Conservation (phyloP, 2,329 filamentous ascomycete genomes). For the Grosmannia huntii region DNA sequence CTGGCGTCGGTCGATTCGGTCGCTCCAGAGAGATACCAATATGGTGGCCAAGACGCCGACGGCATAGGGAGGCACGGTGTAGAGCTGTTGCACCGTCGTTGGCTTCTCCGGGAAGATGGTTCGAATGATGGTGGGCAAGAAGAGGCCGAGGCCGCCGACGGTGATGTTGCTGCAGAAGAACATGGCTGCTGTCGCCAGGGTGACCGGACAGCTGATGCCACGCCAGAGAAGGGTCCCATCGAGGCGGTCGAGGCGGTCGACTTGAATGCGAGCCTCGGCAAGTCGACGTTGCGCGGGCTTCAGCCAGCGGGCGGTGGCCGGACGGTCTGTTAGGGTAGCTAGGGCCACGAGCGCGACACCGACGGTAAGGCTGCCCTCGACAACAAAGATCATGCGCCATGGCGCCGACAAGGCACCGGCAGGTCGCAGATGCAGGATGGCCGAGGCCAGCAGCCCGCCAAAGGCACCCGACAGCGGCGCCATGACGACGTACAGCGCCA, state of each 20-base stretch:
- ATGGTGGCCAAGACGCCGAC: conserved; percentile 18
- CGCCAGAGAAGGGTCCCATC: conserved; percentile 3
- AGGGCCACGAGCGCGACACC: conserved; percentile 54
- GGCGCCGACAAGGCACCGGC: conserved; percentile 31
- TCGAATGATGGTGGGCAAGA: not conserved
- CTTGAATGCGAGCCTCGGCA: conserved; percentile 51
- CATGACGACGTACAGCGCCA: conserved; percentile 50
- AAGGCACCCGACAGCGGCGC: conserved; percentile 23
- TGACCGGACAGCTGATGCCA: conserved; percentile 23
- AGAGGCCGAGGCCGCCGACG: not conserved
- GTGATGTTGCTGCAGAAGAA: not conserved
- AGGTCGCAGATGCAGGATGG: conserved; percentile 5
- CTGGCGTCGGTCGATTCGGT: not conserved
- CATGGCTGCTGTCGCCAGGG: conserved; percentile 44
- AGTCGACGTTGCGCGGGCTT: conserved; percentile 43
- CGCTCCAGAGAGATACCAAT: conserved; percentile 1
- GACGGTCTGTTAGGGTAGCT: conserved; percentile 46
- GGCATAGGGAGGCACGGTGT: not conserved
- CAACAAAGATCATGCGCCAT: conserved; percentile 32
- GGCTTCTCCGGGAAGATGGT: not conserved
- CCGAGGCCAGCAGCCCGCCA: conserved; percentile 7
- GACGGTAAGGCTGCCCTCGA: conserved; percentile 47
- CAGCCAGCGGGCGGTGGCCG: conserved; percentile 56
- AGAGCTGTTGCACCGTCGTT: not conserved
- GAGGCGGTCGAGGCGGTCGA: conserved; percentile 33